phyloP scores from a whole-genome alignment of 2,329 filamentous ascomycete genomes.

The Neurospora crassa region DNA sequence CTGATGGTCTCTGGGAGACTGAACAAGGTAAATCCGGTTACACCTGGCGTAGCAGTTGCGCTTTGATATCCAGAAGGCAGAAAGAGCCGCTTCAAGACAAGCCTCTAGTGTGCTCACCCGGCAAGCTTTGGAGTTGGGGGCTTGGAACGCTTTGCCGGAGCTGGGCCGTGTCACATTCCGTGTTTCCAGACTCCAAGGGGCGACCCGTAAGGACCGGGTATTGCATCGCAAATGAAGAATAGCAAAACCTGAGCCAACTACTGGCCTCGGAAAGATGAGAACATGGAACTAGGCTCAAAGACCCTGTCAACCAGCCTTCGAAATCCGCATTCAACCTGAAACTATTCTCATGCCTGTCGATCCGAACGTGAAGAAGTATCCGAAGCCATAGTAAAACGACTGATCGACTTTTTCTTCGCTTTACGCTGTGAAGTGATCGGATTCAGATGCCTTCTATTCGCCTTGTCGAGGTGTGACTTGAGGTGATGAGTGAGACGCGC shows the following conservation, averaged over 20 bases:
- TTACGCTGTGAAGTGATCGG: not conserved
- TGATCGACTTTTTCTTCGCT: not conserved
- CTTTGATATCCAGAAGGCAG: not conserved
- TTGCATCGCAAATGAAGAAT: not conserved
- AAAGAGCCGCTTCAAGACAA: not conserved
- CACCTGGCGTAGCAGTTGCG: not conserved
- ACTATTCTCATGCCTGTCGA: not conserved
- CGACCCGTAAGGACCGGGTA: not conserved
- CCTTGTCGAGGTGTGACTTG: not conserved
- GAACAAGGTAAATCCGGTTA: not conserved
- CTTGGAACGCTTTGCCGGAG: not conserved
- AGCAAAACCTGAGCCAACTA: not conserved
- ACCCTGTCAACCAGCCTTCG: not conserved
- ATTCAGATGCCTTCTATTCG: not conserved
- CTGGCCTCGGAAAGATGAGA: not conserved
- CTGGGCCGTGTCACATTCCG: not conserved
- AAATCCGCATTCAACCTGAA: not conserved
- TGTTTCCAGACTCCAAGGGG: not conserved
- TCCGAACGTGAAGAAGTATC: not conserved
- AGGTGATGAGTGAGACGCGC: not conserved
- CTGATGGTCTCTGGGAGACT: not conserved
- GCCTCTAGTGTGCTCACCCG: not conserved
- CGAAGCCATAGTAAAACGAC: not conserved
- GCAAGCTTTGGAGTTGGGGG: not conserved
- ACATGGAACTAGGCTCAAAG: not conserved